Conservation (phyloP, 192 early-diverging fungal genomes). For the Backusella tarrabulga region DNA sequence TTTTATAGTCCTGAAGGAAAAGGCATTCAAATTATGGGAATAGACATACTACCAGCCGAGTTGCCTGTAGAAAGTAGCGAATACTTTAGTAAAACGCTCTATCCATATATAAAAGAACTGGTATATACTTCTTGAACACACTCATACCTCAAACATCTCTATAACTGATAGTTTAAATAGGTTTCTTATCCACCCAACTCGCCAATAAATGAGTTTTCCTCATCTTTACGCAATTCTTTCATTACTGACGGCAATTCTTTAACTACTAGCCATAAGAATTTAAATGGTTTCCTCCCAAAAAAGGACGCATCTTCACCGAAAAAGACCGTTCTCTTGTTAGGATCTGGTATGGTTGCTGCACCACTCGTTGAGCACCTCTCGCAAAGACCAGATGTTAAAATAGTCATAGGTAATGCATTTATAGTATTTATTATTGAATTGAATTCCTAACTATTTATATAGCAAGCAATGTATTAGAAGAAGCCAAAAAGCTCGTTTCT, state of each 20-base stretch:
- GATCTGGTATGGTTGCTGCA: constrained; percentile 88
- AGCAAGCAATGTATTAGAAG: constrained; percentile 76
- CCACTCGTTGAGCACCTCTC: constrained; percentile 90
- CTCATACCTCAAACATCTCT: neutral
- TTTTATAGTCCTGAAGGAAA: constrained; percentile 58
- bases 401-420: constrained; percentile 64
- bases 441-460: neutral
- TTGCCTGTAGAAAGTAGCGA: constrained; percentile 92
- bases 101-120: constrained; percentile 79
- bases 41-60: constrained; percentile 97
- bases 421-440: neutral
- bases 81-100: constrained; percentile 86
- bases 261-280: constrained; percentile 48
- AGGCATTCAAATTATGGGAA: constrained; percentile 96
- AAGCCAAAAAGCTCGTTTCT: constrained; percentile 68
- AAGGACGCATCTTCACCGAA: neutral
- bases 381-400: constrained; percentile 46
- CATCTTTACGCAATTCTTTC: constrained; percentile 48
- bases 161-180: neutral
- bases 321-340: constrained; percentile 41
- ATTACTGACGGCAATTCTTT: constrained; percentile 76
- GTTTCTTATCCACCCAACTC: neutral
- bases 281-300: constrained; percentile 47
- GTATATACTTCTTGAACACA: constrained; percentile 43
- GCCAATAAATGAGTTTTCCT: neutral